Base-by-base conservation (phyloP, 2,329 filamentous ascomycete species). In the Pseudocercospora vitis region DNA sequence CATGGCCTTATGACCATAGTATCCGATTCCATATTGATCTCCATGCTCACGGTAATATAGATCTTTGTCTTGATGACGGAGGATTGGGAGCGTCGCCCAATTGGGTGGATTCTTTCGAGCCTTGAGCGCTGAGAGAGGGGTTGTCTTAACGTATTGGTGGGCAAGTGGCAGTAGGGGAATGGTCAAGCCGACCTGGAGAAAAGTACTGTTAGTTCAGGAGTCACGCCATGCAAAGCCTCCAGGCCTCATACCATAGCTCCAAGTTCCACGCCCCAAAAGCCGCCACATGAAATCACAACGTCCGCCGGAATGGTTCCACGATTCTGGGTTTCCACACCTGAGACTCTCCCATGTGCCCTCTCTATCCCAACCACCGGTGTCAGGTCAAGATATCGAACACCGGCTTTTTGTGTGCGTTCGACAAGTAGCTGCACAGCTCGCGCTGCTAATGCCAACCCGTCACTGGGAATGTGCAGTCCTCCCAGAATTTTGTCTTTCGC, bases 31-130 rank as follows among this genome's bases (percentile, higher is more conserved):
- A 53, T 77, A 79, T 45, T 79, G 78, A 18, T 84, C 81, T 3
- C 83, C 83, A 57, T 85, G 83, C 63, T 85, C 82, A 7, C 83
- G 79, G 61, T 83, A 86, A 68, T 86, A 86, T 1, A 86, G 74
- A 55, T 85, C 81, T 50, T 81, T 76, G 56, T 86, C 83, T 60
- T 86, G 83, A 58, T 85, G 76, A 2, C 83, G 77, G 1, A 86
- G 69, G 18, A 86, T 86, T 0, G 83, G 83, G 0, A 83, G 68
- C 1, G 60, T 69, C 0, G 81, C 82, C 4, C 77, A 78, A 55
- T 81, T 79, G 2, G 74, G 71, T 16, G 67, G 67, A 19, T 70
- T 69, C 28, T 78, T 71, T 53, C 74, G 69, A 45, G 71, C 71
- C 6, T 69, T 66, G 4, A 78, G 67, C 44, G 68, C 69, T 0